A percentile compares a stretch with the other conserved stretches of the same genome.
Evolutionary conservation across 1,139 yeast species (phyloP).

Genomic region (Nakaseomyces uthaithaninus): DNA sequence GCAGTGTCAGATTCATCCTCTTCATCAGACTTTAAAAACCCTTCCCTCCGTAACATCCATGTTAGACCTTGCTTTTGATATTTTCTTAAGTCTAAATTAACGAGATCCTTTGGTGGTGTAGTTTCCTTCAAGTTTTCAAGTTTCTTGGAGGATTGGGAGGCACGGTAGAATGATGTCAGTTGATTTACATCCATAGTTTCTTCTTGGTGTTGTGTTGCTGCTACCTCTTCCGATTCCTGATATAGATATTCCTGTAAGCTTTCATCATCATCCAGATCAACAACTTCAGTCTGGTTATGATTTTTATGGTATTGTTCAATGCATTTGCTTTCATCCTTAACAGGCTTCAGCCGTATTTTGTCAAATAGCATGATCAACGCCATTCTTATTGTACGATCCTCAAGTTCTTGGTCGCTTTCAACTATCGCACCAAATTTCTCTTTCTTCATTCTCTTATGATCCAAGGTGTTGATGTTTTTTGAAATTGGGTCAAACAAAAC

Average conservation of each 20-base stretch:
- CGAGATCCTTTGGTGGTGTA: conserved; percentile 51
- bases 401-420: conserved; percentile 51
- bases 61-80: conserved; percentile 77
- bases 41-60: conserved; percentile 73
- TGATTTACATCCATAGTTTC: conserved; percentile 58
- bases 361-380: conserved; percentile 53
- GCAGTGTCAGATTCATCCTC: conserved; percentile 38
- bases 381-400: conserved; percentile 46
- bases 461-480: conserved; percentile 10
- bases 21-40: conserved; percentile 34
- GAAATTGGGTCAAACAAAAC: conserved; percentile 39
- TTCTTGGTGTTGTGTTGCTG: conserved; percentile 31
- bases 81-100: conserved; percentile 49
- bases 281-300: conserved; percentile 29
- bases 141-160: conserved; percentile 48
- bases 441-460: conserved; percentile 16
- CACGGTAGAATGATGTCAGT: conserved; percentile 62
- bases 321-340: conserved; percentile 20
- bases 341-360: conserved; percentile 36
- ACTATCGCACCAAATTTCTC: conserved; percentile 10
- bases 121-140: conserved; percentile 48
- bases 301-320: conserved; percentile 15
- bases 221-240: conserved; percentile 2
- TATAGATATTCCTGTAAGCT: conserved; percentile 6
- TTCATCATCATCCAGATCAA: conserved; percentile 24